Base-by-base conservation (phyloP, 2,329 filamentous ascomycete genomes). In the Ophioceras dolichostomum region DNA sequence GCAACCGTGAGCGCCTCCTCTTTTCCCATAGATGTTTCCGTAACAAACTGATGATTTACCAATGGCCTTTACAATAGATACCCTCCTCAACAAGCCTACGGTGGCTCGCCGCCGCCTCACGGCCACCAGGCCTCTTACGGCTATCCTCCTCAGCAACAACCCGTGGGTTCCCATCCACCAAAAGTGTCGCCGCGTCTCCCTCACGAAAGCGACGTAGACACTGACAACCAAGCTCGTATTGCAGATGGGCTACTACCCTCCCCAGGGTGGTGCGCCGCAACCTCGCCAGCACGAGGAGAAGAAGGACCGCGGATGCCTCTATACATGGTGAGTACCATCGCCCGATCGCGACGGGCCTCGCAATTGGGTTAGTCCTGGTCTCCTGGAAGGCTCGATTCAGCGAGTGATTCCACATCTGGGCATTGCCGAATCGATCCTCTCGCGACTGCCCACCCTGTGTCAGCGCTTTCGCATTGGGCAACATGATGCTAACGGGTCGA, bases 261-360 rank as follows among this genome's bases (percentile, higher is more conserved):
- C 40, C 32, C 51, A 51, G 38, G 51, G 48, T 34, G 42, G 20
- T 4, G 27, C 35, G 10, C 35, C 47, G 26, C 46, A n/a, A n/a
- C n/a, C 52, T n/a, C 57, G 57, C 34, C 54, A 51, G 27, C 49
- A 58, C 38, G 46, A 55, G 43, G 57, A 61, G 43, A 60, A 61
- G 53, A 60, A 56, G 28, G 35, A 37, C 45, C 56, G 59, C 44
- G 60, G 60, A 32, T 63, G 60, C 41, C 47, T 62, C 34, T 59
- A 60, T 47, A 49, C 47, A 38, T 63, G 60, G 58, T 60, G 43
- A 46, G 49, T 32, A 29, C n/a, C n/a, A n/a, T n/a, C n/a, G n/a
- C n/a, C n/a, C n/a, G n/a, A n/a, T n/a, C n/a, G n/a, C n/a, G n/a
- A n/a, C n/a, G n/a, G n/a, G n/a, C n/a, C n/a, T n/a, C n/a, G n/a